Percentiles rank a stretch among this genome's conserved stretches.
These are phyloP conservation scores for Stentor coeruleus DNA, from an alignment of 73 alveolate genomes.

Conservation along the genomic window DNA sequence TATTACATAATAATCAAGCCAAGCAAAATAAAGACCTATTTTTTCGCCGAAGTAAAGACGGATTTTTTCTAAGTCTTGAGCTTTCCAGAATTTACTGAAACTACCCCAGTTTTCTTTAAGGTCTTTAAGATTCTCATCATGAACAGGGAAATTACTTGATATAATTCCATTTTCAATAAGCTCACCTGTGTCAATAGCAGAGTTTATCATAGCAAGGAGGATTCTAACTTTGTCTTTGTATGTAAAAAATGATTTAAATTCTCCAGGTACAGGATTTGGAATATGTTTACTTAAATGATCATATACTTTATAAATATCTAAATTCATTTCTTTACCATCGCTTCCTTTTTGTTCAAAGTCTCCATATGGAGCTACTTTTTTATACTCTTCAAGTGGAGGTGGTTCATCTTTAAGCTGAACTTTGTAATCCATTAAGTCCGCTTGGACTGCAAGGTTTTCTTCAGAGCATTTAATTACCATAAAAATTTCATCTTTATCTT, in stretches of 20 bases:
- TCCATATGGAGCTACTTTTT: neutral
- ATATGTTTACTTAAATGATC: neutral
- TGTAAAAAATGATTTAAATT: neutral
- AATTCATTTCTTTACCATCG: neutral
- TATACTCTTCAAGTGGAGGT: neutral
- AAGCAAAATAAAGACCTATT: slow-evolving; percentile 26
- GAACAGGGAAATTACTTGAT: neutral
- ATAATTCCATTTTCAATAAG: slow-evolving; percentile 4
- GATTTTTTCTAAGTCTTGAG: slow-evolving; percentile 15
- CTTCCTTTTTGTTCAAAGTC: slow-evolving; percentile 7
- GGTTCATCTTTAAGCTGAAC: neutral
- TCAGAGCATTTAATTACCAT: neutral
- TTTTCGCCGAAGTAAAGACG: slow-evolving; percentile 26
- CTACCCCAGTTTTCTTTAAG: slow-evolving; percentile 26
- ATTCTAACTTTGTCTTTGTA: neutral
- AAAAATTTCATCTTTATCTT: slow-evolving; percentile 11
- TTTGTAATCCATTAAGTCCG: neutral
- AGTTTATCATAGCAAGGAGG: slow-evolving; percentile 7
- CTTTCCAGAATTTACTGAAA: neutral
- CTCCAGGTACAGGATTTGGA: neutral
- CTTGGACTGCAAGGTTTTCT: slow-evolving; percentile 4
- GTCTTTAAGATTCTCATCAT: neutral
- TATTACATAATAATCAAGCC: slow-evolving; percentile 23
- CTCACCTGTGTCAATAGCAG: neutral
- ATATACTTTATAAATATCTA: neutral